A percentile compares a stretch with the other conserved stretches of the same genome.
phyloP scores from a whole-genome alignment of 306 rosid species.

The Bauhinia variegata region DNA sequence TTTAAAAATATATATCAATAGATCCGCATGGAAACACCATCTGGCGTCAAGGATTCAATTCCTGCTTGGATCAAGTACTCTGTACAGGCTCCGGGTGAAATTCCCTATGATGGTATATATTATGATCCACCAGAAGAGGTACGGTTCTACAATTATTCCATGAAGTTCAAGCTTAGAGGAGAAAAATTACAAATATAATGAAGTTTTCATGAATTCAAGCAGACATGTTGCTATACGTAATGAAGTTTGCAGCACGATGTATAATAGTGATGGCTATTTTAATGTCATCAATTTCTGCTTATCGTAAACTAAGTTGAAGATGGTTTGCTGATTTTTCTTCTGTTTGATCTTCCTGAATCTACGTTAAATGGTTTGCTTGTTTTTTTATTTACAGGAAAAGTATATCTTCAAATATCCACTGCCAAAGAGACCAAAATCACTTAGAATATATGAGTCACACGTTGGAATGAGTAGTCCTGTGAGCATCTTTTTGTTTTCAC shows the following conservation, averaged over 20 bases:
- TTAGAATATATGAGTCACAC: conserved; percentile 91
- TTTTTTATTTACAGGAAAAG: conserved; percentile 64
- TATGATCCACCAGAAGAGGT: conserved; percentile 99
- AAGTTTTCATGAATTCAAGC: too few relatives aligned
- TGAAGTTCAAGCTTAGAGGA: conserved; percentile 22
- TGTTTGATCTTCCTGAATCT: conserved; percentile 24
- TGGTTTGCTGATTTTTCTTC: background rate
- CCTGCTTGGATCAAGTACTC: conserved; percentile 98
- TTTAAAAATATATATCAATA: conserved; percentile 38
- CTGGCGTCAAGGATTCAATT: conserved; percentile 95
- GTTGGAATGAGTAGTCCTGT: conserved; percentile 99
- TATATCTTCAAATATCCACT: conserved; percentile 79
- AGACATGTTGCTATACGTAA: conserved; percentile 27
- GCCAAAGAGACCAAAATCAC: conserved; percentile 90
- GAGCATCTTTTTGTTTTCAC: conserved; percentile 40
- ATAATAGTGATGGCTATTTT: conserved; percentile 24
- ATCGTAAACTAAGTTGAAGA: conserved; percentile 1
- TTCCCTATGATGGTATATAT: conserved; percentile 85
- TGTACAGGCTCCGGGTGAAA: conserved; percentile 94
- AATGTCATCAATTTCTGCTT: conserved; percentile 20
- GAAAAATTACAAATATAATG: conserved; percentile 1
- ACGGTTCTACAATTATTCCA: conserved; percentile 34
- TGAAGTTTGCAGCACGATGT: conserved; percentile 24
- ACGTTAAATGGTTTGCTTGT: conserved; percentile 20
- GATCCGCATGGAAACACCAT: conserved; percentile 94